Percentiles rank a stretch among this genome's conserved stretches.
Evolutionary conservation across 1,284 basidiomycete genomes (phyloP).

Genomic region (Naganishia liquefaciens): DNA sequence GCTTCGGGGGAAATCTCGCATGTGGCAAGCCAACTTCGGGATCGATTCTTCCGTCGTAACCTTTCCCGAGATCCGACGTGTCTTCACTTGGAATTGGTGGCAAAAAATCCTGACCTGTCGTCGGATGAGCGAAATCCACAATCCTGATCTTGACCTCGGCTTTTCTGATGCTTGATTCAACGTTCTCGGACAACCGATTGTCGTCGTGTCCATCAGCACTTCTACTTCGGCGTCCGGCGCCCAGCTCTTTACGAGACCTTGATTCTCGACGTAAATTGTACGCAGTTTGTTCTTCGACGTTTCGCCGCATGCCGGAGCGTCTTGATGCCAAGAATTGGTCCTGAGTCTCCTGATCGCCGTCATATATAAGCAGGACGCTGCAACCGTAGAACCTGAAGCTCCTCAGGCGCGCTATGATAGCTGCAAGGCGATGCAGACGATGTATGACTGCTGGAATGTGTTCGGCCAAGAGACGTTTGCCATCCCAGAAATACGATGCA

Average conservation of each 20-base stretch:
- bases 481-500: constrained; percentile 81
- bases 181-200: constrained; percentile 32
- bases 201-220: constrained; percentile 38
- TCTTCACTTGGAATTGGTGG: constrained; percentile 53
- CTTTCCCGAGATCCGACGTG: constrained; percentile 61
- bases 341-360: constrained; percentile 87
- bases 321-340: constrained; percentile 53
- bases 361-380: constrained; percentile 94
- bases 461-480: constrained; percentile 76
- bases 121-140: constrained; percentile 98
- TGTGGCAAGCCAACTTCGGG: constrained; percentile 74
- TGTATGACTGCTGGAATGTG: constrained; percentile 89
- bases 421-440: constrained; percentile 90
- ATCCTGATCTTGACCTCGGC: constrained; percentile 94
- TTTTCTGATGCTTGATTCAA: constrained; percentile 59
- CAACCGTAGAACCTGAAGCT: constrained; percentile 98
- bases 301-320: constrained; percentile 18
- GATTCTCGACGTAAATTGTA: constrained; percentile 26
- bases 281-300: constrained; percentile 31
- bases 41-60: constrained; percentile 78
- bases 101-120: constrained; percentile 88
- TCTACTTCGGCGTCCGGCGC: constrained; percentile 37
- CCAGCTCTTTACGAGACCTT: constrained; percentile 39
- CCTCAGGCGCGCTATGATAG: constrained; percentile 80
- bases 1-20: constrained; percentile 88